Conservation (phyloP, 192 early-diverging fungal species). For the Coemansia sp. region DNA sequence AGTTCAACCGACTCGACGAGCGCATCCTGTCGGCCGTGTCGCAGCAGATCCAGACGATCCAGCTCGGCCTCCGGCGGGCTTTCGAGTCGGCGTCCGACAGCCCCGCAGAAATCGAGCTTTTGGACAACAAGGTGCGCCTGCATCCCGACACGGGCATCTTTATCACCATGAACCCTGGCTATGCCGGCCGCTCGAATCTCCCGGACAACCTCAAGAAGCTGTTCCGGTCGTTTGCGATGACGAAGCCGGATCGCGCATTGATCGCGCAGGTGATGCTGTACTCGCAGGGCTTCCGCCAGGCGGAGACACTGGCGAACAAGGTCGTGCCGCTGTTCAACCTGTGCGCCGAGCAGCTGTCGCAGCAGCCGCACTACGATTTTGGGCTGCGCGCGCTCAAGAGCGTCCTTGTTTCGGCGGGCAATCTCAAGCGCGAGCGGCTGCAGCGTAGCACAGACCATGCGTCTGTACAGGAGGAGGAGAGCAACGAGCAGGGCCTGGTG, state of each 20-base stretch:
- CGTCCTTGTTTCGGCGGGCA: slow-evolving; percentile 99
- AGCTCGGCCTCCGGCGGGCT: slow-evolving; percentile 75
- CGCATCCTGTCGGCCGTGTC: slow-evolving; percentile 97
- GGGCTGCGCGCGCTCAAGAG: slow-evolving; percentile 97
- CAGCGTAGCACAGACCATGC: slow-evolving; percentile 52
- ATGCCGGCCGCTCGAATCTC: slow-evolving; percentile 95
- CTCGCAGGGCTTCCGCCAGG: slow-evolving; percentile 97
- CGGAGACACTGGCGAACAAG: slow-evolving; percentile 90
- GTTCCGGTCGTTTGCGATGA: slow-evolving; percentile 99
- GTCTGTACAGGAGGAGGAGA: slow-evolving; percentile 39
- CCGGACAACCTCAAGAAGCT: slow-evolving; percentile 99
- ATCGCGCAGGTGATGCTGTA: slow-evolving; percentile 99
- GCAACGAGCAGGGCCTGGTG: slow-evolving; percentile 86
- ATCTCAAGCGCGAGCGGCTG: slow-evolving; percentile 86
- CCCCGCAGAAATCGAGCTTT: slow-evolving; percentile 83
- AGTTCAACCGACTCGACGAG: slow-evolving; percentile 99
- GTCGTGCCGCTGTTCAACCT: slow-evolving; percentile 97
- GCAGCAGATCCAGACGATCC: slow-evolving; percentile 99
- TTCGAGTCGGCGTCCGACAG: slow-evolving; percentile 8
- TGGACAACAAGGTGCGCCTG: slow-evolving; percentile 82
- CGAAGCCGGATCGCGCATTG: slow-evolving; percentile 92
- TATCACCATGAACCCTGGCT: slow-evolving; percentile 99
- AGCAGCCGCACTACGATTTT: slow-evolving; percentile 99
- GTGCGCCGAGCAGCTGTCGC: slow-evolving; percentile 89
- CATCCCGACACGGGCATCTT: slow-evolving; percentile 93